Base-by-base conservation (phyloP, 495 filamentous ascomycete genomes). In the Penicillium simplicissimum region DNA sequence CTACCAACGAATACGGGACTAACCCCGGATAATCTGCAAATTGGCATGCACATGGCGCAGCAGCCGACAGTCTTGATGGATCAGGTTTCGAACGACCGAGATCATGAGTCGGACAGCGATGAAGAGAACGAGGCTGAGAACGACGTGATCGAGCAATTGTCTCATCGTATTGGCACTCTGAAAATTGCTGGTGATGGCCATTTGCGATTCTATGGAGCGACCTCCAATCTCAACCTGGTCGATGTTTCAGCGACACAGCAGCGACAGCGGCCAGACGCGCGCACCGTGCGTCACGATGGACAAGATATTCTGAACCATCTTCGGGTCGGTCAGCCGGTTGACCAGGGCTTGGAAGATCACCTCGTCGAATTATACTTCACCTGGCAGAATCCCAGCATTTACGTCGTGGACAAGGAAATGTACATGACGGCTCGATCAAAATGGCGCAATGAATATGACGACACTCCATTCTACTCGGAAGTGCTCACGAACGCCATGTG, bases 401-500 rank as follows among this genome's bases (percentile, higher is more conserved):
- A 82, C 52, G 74, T 81, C 7, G 80, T 84, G 7, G 77, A 84
- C 55, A 75, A 76, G 21, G 75, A 79, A 53, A 82, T 82, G 77
- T 82, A 71, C 48, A 71, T 75, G 67, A 72, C 63, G 31, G 76
- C 78, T 19, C 65, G 78, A 28, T 60, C 59, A 14, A 77, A 76
- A 36, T 80, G 78, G 78, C 70, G 78, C 17, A 70, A 77, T 35
- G 74, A 77, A 55, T 65, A 67, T 33, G 74, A 79, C 23, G 74
- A 81, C 55, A 80, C 78, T 0, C 72, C 78, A 0, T 82, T 80
- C 51, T 84, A 82, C 57, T 82, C 80, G 1, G 79, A 81, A 48
- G 75, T 80, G 8, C 71, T 84, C 25, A 79, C 72, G 7, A 81
- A 82, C 60, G 77, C 81, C 4, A 83, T 83, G 80, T 83, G 80